Evolutionary conservation across 495 filamentous ascomycete species (phyloP).

Genomic region (Annulohypoxylon moriforme): DNA sequence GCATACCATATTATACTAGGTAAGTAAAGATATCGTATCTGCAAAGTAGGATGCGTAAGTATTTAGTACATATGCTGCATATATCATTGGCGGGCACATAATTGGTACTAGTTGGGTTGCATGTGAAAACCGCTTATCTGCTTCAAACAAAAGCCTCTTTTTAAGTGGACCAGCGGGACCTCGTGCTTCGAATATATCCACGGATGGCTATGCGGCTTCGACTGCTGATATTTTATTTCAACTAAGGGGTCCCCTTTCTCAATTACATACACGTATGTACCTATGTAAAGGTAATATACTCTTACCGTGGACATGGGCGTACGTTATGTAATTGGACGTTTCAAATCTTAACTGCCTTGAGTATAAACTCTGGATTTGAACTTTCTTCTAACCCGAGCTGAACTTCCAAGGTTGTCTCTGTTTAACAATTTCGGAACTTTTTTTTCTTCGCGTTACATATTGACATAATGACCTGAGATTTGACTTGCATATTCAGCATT

Average conservation of each 20-base stretch:
- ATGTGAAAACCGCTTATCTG: conserved; percentile 42
- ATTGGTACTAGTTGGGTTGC: conserved; percentile 14
- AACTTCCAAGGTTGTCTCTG: not conserved
- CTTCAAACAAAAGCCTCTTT: conserved; percentile 5
- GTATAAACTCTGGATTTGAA: conserved; percentile 8
- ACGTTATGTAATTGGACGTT: not conserved
- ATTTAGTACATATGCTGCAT: not conserved
- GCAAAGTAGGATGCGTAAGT: not conserved
- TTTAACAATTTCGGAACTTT: not conserved
- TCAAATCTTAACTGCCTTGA: conserved; percentile 6
- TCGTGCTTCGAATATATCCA: conserved; percentile 19
- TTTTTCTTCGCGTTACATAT: not conserved
- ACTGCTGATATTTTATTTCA: conserved; percentile 17
- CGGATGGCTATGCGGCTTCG: conserved; percentile 13
- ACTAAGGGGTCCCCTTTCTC: not conserved
- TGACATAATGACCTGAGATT: not conserved
- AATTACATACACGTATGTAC: not conserved
- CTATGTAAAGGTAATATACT: not conserved
- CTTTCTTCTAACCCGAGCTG: conserved; percentile 18
- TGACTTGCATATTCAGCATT: conserved; percentile 8
- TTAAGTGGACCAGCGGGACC: conserved; percentile 23
- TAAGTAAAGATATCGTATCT: no score
- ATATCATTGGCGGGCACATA: not conserved
- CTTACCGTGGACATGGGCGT: not conserved
- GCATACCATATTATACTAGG: no score